These are phyloP conservation scores for Hemileia vastatrix DNA, from an alignment of 1,284 basidiomycete genomes.

Conservation along the genomic window DNA sequence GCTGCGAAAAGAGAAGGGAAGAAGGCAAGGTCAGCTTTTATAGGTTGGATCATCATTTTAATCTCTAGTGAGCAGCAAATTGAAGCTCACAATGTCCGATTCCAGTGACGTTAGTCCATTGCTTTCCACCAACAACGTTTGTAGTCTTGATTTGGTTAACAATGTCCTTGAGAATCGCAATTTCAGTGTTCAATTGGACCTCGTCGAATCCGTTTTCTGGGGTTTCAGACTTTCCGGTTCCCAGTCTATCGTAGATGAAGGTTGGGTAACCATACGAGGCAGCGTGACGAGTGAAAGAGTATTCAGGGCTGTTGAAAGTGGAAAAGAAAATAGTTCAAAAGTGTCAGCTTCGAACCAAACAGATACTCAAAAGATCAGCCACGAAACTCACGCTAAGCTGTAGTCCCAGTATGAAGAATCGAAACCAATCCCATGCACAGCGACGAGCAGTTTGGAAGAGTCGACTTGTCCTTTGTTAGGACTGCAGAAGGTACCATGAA, in stretches of 20 bases:
- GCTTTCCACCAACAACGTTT: slow-evolving; percentile 19
- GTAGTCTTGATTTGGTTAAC: slow-evolving; percentile 17
- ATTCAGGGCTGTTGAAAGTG: neutral
- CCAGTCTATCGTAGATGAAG: slow-evolving; percentile 25
- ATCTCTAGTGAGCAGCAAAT: too few relatives aligned
- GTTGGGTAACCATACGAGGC: slow-evolving; percentile 1
- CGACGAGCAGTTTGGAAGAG: too few relatives aligned
- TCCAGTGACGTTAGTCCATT: slow-evolving; percentile 17
- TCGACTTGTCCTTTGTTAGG: too few relatives aligned
- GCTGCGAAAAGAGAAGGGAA: neutral
- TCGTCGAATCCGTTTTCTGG: slow-evolving; percentile 22
- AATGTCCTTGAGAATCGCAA: slow-evolving; percentile 19
- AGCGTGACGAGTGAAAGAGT: slow-evolving; percentile 11
- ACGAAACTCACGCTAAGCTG: too few relatives aligned
- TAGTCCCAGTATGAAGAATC: too few relatives aligned
- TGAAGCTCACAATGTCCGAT: slow-evolving; percentile 20
- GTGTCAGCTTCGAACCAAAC: too few relatives aligned
- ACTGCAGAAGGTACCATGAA: too few relatives aligned
- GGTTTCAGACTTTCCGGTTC: slow-evolving; percentile 19
- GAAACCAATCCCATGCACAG: too few relatives aligned
- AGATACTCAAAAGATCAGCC: too few relatives aligned
- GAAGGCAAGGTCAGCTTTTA: too few relatives aligned
- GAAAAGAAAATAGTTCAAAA: too few relatives aligned
- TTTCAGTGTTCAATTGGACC: slow-evolving; percentile 23
- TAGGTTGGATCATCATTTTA: too few relatives aligned